phyloP scores from a whole-genome alignment of 2,329 filamentous ascomycete species.

The Fusarium newnesense region DNA sequence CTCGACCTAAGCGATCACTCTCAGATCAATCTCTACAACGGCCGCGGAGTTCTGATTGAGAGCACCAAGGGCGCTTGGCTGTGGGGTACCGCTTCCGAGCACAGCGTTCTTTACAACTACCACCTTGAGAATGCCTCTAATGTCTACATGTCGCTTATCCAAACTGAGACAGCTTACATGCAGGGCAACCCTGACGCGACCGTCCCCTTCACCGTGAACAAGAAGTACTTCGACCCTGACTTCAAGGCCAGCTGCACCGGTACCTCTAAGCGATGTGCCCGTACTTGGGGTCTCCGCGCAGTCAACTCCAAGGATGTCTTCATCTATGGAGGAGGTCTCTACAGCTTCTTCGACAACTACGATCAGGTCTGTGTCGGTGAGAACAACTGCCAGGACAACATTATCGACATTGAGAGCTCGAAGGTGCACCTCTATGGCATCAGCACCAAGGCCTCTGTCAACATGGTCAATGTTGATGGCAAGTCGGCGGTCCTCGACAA shows the following conservation, averaged over 20 bases:
- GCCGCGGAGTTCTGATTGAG: constrained; percentile 84
- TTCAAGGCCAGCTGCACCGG: constrained; percentile 67
- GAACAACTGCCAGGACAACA: constrained; percentile 80
- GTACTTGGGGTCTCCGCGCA: constrained; percentile 81
- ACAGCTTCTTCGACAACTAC: constrained; percentile 89
- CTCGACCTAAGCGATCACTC: constrained; percentile 79
- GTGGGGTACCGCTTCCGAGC: constrained; percentile 78
- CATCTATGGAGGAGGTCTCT: constrained; percentile 79
- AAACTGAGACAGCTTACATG: constrained; percentile 91
- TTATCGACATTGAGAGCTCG: constrained; percentile 77
- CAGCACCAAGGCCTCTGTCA: constrained; percentile 78
- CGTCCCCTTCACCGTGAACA: constrained; percentile 70
- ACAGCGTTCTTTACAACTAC: constrained; percentile 82
- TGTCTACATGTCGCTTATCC: constrained; percentile 84
- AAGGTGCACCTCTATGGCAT: constrained; percentile 74
- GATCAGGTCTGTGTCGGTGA: constrained; percentile 73
- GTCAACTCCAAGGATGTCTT: constrained; percentile 73
- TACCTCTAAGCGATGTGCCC: constrained; percentile 66
- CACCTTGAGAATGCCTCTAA: constrained; percentile 81
- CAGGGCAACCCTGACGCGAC: constrained; percentile 83
- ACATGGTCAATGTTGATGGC: constrained; percentile 76
- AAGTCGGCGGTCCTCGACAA: constrained; percentile 62
- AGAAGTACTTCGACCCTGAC: constrained; percentile 72
- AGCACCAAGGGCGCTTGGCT: constrained; percentile 80
- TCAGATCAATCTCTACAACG: constrained; percentile 89